Evolutionary conservation across 1,139 yeast species (phyloP), one percentile per base, ranked within the genome.

Genomic region (Nakaseomyces sp.): DNA sequence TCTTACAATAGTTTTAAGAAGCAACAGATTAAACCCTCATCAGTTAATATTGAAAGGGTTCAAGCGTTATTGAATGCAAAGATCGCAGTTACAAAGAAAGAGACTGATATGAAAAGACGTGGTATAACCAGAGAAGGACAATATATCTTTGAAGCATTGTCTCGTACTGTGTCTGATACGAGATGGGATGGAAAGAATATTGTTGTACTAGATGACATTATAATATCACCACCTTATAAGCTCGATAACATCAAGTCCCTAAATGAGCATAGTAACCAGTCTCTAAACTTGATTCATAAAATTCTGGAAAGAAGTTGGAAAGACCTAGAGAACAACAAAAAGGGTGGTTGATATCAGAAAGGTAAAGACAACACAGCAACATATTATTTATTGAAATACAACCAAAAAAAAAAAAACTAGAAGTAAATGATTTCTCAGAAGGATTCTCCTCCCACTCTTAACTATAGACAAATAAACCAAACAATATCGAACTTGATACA

Each of bases 281-380:
- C 77, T 16, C 56, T 72, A 26, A 65, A 67, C 16, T 65, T 76
- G 47, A 74, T 81, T 19, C 72, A 70, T 55, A 69, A 71, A 51
- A 71, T 77, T 43, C 74, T 81, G 20, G 73, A 72, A 47, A 79
- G 75, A 46, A 74, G 75, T 28, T 76, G 83, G 79, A 65, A 69
- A 40, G 73, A 70, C 47, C 61, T 76, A 47, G 47, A 45, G 24
- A 46, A 47, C 35, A 49, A 45, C 17, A 70, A 69, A 51, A 76
- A 77, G 55, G 87, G 87, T n/a, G 87, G 87, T 40, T 80, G 55
- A 65, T 9, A 26, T 8, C 5, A 9, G n/a, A 26, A 22, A 22
- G 24, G n/a, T n/a, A n/a, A n/a, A n/a, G n/a, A n/a, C n/a, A n/a
- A n/a, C n/a, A n/a, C n/a, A n/a, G n/a, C n/a, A n/a, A n/a, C n/a